Evolutionary conservation across 2,329 filamentous ascomycete species (phyloP), one percentile per base, ranked within the genome.

Genomic region (Penicillium sp.): DNA sequence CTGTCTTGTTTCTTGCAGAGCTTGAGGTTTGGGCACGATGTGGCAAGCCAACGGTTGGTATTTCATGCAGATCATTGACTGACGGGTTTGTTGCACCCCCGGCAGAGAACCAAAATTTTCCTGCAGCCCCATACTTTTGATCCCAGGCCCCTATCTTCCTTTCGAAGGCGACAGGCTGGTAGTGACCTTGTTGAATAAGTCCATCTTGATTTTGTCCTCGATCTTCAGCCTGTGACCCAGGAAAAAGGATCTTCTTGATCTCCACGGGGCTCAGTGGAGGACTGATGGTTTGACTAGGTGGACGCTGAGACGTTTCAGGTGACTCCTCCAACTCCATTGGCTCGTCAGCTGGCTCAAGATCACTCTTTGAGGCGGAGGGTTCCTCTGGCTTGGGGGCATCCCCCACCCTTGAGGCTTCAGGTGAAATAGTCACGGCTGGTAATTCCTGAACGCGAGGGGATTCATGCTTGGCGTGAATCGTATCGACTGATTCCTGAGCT

Each of bases 81-180:
- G 57, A 59, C 5, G 43, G 56, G 14, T 61, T 40, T 8, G 28
- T 46, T 11, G 58, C 51, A 4, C 49, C 58, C 10, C 63, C 58
- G 35, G 65, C 55, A 19, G 68, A 62, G 49, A 80, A 79, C 66
- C 75, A 76, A 59, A 79, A 85, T 52, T 79, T 81, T 8, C 82
- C 83, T 35, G 78, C 72, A 49, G 75, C 60, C 43, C 78, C 76
- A 71, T 87, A 87, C 67, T 85, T 87, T 25, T 81, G 75, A 68
- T 85, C 82, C 58, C 82, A 80, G 26, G 78, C 66, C 42, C 76
- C 75, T 58, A 85, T 69, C 54, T 78, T 80, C 38, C 76, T 75
- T 63, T 79, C 80, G 69, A 87, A 87, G 8, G 72, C 66, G 7
- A 87, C 75, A 0, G 84, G 81, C 42, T 79, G 75, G 65, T 85